Percentiles rank a stretch among this genome's conserved stretches.
Evolutionary conservation across 2,329 filamentous ascomycete genomes (phyloP).

Genomic region (Colletotrichum gigasporum): DNA sequence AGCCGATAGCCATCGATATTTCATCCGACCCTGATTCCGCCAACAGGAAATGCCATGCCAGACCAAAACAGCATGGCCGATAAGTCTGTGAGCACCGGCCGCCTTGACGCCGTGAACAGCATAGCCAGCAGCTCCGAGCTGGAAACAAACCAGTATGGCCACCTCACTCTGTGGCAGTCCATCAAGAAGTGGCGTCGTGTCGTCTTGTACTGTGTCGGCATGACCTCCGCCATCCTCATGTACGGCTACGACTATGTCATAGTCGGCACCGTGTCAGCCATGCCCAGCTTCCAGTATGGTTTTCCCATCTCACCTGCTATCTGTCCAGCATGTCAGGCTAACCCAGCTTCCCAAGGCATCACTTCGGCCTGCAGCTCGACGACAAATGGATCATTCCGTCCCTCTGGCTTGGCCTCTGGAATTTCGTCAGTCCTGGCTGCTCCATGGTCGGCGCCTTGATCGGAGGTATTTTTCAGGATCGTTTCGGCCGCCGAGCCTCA

Average conservation of each 20-base stretch:
- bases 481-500: slow-evolving; percentile 46
- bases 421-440: slow-evolving; percentile 48
- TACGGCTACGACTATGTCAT: slow-evolving; percentile 42
- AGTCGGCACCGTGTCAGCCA: slow-evolving; percentile 42
- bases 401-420: slow-evolving; percentile 56
- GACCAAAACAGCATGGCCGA: slow-evolving; percentile 9
- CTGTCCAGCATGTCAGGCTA: not conserved
- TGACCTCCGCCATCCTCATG: slow-evolving; percentile 38
- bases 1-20: not conserved
- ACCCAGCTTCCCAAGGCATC: slow-evolving; percentile 31
- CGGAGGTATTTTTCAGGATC: slow-evolving; percentile 51
- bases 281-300: slow-evolving; percentile 40
- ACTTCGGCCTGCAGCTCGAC: slow-evolving; percentile 44
- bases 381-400: slow-evolving; percentile 49
- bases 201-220: slow-evolving; percentile 38
- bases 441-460: slow-evolving; percentile 47
- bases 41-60: slow-evolving; percentile 17
- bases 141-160: slow-evolving; percentile 27
- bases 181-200: slow-evolving; percentile 37
- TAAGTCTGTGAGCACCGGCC: slow-evolving; percentile 4
- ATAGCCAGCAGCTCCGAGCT: slow-evolving; percentile 12
- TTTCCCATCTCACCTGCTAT: not conserved
- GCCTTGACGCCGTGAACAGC: slow-evolving; percentile 10
- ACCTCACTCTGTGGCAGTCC: slow-evolving; percentile 36
- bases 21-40: not conserved